Base-by-base conservation (phyloP, 1,284 basidiomycete species). In the Amylostereum chailletii region DNA sequence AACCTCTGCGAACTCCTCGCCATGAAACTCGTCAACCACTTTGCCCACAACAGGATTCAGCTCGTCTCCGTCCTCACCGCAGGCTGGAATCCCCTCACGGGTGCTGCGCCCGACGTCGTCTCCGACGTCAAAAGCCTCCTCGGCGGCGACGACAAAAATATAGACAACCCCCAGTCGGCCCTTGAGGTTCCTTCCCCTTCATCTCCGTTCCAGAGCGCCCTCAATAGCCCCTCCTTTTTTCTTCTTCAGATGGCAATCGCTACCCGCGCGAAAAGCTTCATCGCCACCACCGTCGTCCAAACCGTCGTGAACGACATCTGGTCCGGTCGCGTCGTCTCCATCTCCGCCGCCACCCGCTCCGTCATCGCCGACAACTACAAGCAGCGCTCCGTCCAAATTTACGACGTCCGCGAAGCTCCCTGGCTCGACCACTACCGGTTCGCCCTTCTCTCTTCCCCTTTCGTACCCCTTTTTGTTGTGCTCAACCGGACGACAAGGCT, bases 291-390 rank as follows among this genome's bases (percentile, higher is more conserved):
- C 0, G 75, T 94, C 10, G 80, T 89, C 6, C 91, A 94, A 63
- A 81, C 81, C 49, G 81, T 94, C 31, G 77, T 94, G 43, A 84
- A 85, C 57, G 85, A 92, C 51, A 86, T 94, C 36, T 86, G 92
- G 63, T 71, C 77, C 3, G 91, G 86, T 10, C 72, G 76, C 9
- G 77, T 90, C 36, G 72, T 87, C 10, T 86, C 86, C 54, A 77
- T 81, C 6, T 68, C 82, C 45, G 69, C 78, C 2, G 79, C 83
- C 1, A 76, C 73, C 47, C 77, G 83, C 30, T 86, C 89, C 2
- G 76, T 94, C 49, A 73, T 94, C 7, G 81, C 85, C 31, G 92
- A 94, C 64, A 89, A 90, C 59, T 94, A 94, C 68, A 88, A 93
- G 60, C 81, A 82, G 33, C 76, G 79, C 34, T 74, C 77, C 3